phyloP scores from a whole-genome alignment of 148 eudicot genomes.

The Hydrangea macrophylla region DNA sequence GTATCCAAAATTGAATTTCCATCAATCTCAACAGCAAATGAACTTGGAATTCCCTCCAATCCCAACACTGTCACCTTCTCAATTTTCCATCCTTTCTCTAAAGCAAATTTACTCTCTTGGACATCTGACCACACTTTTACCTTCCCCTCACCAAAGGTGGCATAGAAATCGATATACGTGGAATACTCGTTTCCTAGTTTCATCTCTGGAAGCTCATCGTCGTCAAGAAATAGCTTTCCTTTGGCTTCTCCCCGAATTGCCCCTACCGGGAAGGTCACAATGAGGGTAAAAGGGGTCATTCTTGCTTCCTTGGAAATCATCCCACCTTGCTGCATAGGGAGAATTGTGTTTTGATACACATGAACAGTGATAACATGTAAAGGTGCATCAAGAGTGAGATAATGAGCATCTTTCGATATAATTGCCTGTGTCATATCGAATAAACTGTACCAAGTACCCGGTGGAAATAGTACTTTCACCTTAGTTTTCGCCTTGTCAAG shows the following conservation, averaged over 20 bases:
- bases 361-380: constrained; percentile 72
- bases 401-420: constrained; percentile 38
- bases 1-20: constrained; percentile 29
- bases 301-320: constrained; percentile 79
- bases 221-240: constrained; percentile 80
- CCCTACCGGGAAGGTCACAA: constrained; percentile 73
- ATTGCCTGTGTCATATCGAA: constrained; percentile 74
- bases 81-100: constrained; percentile 68
- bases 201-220: constrained; percentile 92
- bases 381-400: constrained; percentile 73
- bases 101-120: constrained; percentile 71
- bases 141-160: constrained; percentile 38
- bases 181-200: constrained; percentile 68
- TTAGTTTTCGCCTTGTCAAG: constrained; percentile 55
- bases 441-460: constrained; percentile 79
- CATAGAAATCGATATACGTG: constrained; percentile 67
- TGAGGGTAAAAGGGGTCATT: constrained; percentile 75
- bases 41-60: constrained; percentile 38
- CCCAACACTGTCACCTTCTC: constrained; percentile 77
- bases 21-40: constrained; percentile 43
- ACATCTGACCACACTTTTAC: constrained; percentile 90
- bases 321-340: constrained; percentile 95
- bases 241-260: constrained; percentile 51
- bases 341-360: constrained; percentile 63
- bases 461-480: constrained; percentile 76